These are phyloP conservation scores for Spathaspora girioi DNA, from an alignment of 805 yeast genomes.

Conservation along the genomic window DNA sequence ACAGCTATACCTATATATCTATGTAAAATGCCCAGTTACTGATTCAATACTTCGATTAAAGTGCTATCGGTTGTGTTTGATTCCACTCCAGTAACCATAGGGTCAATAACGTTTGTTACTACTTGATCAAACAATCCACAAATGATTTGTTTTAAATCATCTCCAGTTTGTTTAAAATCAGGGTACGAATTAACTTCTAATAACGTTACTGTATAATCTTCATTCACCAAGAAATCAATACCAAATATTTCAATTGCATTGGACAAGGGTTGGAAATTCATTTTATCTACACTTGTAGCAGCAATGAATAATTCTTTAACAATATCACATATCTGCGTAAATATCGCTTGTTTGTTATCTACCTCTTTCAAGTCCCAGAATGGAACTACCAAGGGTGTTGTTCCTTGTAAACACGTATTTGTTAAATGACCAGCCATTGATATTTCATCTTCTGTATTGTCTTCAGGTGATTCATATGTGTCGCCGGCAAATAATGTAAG, in stretches of 20 bases:
- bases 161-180: slow-evolving; percentile 95
- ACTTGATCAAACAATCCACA: slow-evolving; percentile 61
- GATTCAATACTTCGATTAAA: slow-evolving; percentile 39
- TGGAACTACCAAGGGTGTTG: slow-evolving; percentile 54
- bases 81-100: slow-evolving; percentile 33
- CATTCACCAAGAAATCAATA: slow-evolving; percentile 76
- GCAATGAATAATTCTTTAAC: slow-evolving; percentile 75
- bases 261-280: slow-evolving; percentile 76
- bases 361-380: slow-evolving; percentile 55
- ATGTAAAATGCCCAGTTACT: too few species aligned
- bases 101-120: slow-evolving; percentile 45
- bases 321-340: slow-evolving; percentile 54
- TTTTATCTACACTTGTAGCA: slow-evolving; percentile 73
- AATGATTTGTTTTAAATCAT: slow-evolving; percentile 61
- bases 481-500: slow-evolving; percentile 74
- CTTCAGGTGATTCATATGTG: slow-evolving; percentile 37
- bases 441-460: slow-evolving; percentile 25
- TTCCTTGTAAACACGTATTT: slow-evolving; percentile 83
- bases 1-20: background rate
- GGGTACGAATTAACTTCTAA: slow-evolving; percentile 93
- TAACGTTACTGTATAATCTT: slow-evolving; percentile 50
- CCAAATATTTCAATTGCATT: slow-evolving; percentile 90
- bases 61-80: slow-evolving; percentile 2
- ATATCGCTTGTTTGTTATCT: slow-evolving; percentile 39
- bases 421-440: slow-evolving; percentile 79